Conservation (phyloP, 169 alveolate species). For the Plasmodium blacklocki region DNA sequence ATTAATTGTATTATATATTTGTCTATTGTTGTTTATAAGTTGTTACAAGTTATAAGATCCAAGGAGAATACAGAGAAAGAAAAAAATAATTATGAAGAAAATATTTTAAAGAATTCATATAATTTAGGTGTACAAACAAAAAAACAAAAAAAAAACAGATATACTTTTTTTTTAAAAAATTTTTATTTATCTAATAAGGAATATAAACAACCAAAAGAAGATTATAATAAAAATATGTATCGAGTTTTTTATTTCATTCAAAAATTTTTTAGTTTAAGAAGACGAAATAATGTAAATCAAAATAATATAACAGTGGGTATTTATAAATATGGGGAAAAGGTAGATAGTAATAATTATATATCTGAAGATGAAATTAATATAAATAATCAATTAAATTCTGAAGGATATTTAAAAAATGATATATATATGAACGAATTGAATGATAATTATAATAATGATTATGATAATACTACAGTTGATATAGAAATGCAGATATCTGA, state of each 20-base stretch:
- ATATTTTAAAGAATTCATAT: background rate
- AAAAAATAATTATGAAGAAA: background rate
- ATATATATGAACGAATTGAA: background rate
- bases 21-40: conserved; percentile 21
- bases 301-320: too few relatives aligned
- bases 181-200: conserved; percentile 26
- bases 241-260: background rate
- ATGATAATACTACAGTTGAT: background rate
- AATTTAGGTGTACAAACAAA: background rate
- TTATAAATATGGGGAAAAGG: background rate
- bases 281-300: background rate
- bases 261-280: background rate
- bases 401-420: background rate
- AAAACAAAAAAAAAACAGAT: background rate
- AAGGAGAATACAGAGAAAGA: background rate
- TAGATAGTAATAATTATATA: background rate
- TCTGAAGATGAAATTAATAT: background rate
- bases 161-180: conserved; percentile 35
- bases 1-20: conserved; percentile 40
- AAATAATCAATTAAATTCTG: background rate
- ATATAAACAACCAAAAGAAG: conserved; percentile 7
- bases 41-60: background rate
- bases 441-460: background rate
- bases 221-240: background rate
- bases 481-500: background rate